Conservation (phyloP, 345 rosid species). For the Euclidium syriacum region DNA sequence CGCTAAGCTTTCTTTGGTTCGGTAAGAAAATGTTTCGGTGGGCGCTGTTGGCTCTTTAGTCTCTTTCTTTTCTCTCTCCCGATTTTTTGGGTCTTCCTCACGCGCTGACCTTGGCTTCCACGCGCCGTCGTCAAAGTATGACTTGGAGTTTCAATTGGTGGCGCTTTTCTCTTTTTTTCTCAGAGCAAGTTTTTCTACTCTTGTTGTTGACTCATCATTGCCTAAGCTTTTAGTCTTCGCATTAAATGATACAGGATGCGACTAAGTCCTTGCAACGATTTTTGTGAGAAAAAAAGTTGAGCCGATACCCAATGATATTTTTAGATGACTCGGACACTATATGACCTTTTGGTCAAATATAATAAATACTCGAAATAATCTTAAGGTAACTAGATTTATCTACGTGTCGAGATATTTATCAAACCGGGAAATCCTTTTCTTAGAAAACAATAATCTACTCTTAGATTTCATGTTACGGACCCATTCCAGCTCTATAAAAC, state of each 20-base stretch:
- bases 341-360: slow-evolving; percentile 19
- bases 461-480: no score
- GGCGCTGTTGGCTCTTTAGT: slow-evolving; percentile 35
- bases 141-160: background rate
- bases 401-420: slow-evolving; percentile 12
- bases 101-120: background rate
- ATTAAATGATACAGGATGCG: slow-evolving; percentile 7
- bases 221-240: background rate
- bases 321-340: slow-evolving; percentile 19
- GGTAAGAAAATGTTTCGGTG: slow-evolving; percentile 59
- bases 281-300: slow-evolving; percentile 4
- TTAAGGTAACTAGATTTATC: background rate
- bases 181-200: background rate
- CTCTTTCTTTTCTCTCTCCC: background rate
- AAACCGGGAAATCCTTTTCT: background rate
- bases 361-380: slow-evolving; percentile 2
- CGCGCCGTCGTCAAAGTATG: slow-evolving; percentile 19
- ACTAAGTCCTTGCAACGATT: slow-evolving; percentile 4
- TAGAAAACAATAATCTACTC: background rate
- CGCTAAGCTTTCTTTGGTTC: slow-evolving; percentile 33
- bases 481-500: no score
- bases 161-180: background rate
- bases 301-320: slow-evolving; percentile 5
- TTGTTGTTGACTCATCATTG: slow-evolving; percentile 1
- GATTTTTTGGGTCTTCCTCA: background rate